Percentiles rank a stretch among this genome's conserved stretches.
Evolutionary conservation across 139 green algal genomes (phyloP).

Genomic region (Edaphochlamys debaryana): DNA sequence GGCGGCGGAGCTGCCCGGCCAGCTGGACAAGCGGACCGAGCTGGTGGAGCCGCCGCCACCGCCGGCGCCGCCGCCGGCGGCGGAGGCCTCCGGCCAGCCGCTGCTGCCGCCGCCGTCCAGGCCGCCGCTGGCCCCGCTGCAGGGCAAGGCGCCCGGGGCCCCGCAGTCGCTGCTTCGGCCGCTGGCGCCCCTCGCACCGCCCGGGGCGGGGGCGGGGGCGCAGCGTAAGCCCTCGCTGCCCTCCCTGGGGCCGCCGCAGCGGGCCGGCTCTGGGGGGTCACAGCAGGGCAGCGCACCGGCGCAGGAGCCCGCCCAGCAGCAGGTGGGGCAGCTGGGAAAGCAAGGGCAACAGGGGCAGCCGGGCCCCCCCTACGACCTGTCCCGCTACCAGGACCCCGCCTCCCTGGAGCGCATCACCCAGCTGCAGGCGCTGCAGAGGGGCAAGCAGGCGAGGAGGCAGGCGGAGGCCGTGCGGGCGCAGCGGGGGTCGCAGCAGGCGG

Average conservation of each 20-base stretch:
- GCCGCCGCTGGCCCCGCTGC: background rate
- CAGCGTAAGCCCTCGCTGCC: background rate
- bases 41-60: too few species aligned
- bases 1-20: constrained; percentile 11
- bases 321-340: too few species aligned
- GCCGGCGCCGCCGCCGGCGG: background rate
- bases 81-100: background rate
- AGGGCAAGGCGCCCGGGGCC: background rate
- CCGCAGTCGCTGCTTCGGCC: constrained; percentile 33
- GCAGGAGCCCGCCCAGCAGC: too few species aligned
- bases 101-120: background rate
- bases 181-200: background rate
- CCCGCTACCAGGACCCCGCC: background rate
- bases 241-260: background rate
- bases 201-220: background rate
- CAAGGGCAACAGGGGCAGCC: too few species aligned
- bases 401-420: background rate
- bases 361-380: background rate
- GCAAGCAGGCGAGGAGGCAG: background rate
- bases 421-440: background rate
- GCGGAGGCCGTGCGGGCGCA: background rate
- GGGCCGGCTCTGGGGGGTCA: too few species aligned
- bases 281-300: too few species aligned
- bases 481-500: background rate
- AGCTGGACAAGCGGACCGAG: background rate